Evolutionary conservation across 805 yeast species (phyloP).

Genomic region (Lachancea lanzarotensis): DNA sequence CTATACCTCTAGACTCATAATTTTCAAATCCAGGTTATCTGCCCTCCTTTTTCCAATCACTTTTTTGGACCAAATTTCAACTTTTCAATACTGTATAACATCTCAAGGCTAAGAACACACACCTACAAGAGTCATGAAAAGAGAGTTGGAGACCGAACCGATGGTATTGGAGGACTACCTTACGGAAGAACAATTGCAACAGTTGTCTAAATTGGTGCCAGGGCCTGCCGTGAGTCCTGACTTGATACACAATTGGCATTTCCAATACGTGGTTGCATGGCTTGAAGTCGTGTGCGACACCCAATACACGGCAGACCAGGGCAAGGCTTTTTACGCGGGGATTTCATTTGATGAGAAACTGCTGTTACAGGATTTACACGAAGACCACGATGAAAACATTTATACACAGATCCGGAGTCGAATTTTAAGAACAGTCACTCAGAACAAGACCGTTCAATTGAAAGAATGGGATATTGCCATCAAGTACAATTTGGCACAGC

Average conservation of each 20-base stretch:
- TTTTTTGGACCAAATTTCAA: too few relatives aligned
- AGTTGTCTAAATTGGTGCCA: slow-evolving; percentile 16
- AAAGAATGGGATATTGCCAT: slow-evolving; percentile 25
- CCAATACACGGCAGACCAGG: slow-evolving; percentile 15
- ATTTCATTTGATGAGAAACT: slow-evolving; percentile 29
- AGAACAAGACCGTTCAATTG: slow-evolving; percentile 20
- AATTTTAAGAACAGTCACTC: slow-evolving; percentile 20
- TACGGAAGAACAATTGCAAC: slow-evolving; percentile 18
- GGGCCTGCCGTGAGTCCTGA: slow-evolving; percentile 9
- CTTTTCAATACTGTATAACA: not conserved
- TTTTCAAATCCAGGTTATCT: too few relatives aligned
- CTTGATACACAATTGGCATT: slow-evolving; percentile 23
- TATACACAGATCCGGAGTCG: slow-evolving; percentile 17
- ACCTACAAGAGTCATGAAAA: not conserved
- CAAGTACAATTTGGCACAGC: slow-evolving; percentile 15
- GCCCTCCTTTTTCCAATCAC: too few relatives aligned
- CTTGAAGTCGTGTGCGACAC: slow-evolving; percentile 31
- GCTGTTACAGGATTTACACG: slow-evolving; percentile 18
- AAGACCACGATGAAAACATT: slow-evolving; percentile 10
- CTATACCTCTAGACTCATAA: too few relatives aligned
- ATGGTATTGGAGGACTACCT: slow-evolving; percentile 21
- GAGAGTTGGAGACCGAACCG: slow-evolving; percentile 10
- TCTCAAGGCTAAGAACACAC: not conserved
- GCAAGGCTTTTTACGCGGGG: slow-evolving; percentile 25
- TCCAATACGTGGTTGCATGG: slow-evolving; percentile 31